Evolutionary conservation across 331 rosid species (phyloP), one percentile per base, ranked within the genome.

Genomic region (Acacia concinna): DNA sequence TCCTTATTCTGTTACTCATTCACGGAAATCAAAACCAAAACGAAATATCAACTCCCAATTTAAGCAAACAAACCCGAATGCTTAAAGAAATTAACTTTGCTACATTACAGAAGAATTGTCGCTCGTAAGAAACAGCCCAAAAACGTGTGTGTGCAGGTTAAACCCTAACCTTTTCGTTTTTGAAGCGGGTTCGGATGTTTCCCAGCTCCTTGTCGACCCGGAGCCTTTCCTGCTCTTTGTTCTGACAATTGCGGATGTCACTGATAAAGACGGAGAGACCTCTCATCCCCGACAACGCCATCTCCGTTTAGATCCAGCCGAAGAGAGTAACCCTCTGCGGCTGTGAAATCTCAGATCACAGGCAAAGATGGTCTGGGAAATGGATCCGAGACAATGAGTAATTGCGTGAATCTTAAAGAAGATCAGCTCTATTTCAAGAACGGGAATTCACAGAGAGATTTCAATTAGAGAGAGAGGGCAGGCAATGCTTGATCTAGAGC

Each of bases 161-260:
- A 69, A 77, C 75, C 87, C 90, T 68, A 80, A 90, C 99, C 99
- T 87, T 96, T 63, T 96, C 99, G 81, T 96, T 96, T 84, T 96
- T 96, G 92, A 96, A 96, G 88, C 98, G 97, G 3, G 97, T 91
- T 43, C 99, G 97, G 44, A 96, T 81, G 82, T 96, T 96, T 28
- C 99, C 99, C 30, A 96, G 97, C 88, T 96, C 99, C 85, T 96
- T 96, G 64, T 96, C 99, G 35, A 96, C 99, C 20, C 99, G 97
- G 27, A 91, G 92, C 89, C 99, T 83, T 86, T 96, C 99, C 76
- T 89, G 98, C 85, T 96, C 99, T 85, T 96, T 96, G 85, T 96
- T 96, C 86, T 79, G 99, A 81, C 98, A 96, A 89, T 93, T 96
- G 52, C 98, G 99, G 62, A 96, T 44, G 85, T 96, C 98, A 86